Evolutionary conservation across 495 filamentous ascomycete species (phyloP), one percentile per base, ranked within the genome.

Genomic region (Podospora didyma): DNA sequence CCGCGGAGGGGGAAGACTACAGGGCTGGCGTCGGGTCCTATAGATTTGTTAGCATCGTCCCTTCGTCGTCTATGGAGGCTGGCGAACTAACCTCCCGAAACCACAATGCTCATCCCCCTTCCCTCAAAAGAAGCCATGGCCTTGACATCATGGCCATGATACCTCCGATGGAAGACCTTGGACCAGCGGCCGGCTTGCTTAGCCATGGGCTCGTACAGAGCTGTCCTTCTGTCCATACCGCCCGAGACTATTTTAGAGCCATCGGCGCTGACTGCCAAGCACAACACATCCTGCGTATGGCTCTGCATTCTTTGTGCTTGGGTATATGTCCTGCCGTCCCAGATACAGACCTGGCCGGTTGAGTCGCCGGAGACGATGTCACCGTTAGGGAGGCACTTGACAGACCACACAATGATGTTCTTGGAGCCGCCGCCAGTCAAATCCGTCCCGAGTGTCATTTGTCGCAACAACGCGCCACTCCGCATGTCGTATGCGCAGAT

Each of bases 311-410:
- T 81, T 67, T 97, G 94, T 24, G 85, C 75, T 37, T 96, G 84
- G 4, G 90, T 87, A 62, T 93, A 95, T 49, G 86, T 95, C 75
- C 87, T 92, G 35, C 89, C 90, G 70, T 97, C 91, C 88, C 89
- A 97, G 68, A 97, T 90, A 51, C 87, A 84, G 10, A 99, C 77
- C 65, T 96, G 89, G 28, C 94, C 94, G 10, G 90, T 91, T 17
- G 94, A 97, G 71, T 97, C 93, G 45, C 89, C 95, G 11, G 92
- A 95, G 14, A 99, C 87, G 54, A 99, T 89, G 46, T 92, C 89
- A 23, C 92, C 92, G 65, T 92, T 87, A 12, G 84, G 80, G 34
- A 97, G 77, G 60, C 85, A 89, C 70, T 90, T 96, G 50, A 97
- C 85, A 16, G 90, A 86, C 94, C 94, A 99, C 9, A 96, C 89